Conservation (phyloP, 345 rosid species). For the Eucalyptus cloeziana region DNA sequence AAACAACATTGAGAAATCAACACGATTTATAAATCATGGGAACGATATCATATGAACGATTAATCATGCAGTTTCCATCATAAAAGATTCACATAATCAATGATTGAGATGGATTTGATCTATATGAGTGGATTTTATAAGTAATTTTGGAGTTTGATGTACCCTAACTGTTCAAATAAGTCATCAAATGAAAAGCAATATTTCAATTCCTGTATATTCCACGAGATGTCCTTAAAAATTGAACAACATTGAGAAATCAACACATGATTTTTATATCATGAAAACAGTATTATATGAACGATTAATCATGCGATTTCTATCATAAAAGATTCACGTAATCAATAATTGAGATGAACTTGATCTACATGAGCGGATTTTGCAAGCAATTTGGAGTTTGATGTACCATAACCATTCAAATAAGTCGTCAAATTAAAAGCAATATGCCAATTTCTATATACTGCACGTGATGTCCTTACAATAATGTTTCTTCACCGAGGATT, state of each 20-base stretch:
- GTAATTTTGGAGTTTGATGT: neutral
- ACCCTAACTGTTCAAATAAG: neutral
- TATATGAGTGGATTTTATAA: neutral
- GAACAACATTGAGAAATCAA: neutral
- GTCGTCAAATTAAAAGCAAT: neutral
- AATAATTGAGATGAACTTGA: neutral
- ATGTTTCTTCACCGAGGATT: accelerated
- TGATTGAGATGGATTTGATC: neutral
- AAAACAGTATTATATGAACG: accelerated
- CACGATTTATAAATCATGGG: neutral
- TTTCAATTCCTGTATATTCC: neutral
- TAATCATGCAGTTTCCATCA: neutral
- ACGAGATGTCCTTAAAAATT: neutral
- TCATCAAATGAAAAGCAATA: neutral
- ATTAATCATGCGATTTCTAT: neutral
- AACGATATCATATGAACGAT: neutral
- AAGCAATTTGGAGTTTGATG: neutral
- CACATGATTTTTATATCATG: neutral
- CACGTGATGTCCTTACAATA: neutral
- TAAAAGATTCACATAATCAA: neutral
- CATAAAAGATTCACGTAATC: neutral
- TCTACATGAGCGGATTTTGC: neutral
- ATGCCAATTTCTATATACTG: neutral
- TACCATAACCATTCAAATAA: neutral
- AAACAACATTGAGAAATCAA: neutral